Conservation (phyloP, 192 early-diverging fungal species). For the Backusella parvicylindrica region DNA sequence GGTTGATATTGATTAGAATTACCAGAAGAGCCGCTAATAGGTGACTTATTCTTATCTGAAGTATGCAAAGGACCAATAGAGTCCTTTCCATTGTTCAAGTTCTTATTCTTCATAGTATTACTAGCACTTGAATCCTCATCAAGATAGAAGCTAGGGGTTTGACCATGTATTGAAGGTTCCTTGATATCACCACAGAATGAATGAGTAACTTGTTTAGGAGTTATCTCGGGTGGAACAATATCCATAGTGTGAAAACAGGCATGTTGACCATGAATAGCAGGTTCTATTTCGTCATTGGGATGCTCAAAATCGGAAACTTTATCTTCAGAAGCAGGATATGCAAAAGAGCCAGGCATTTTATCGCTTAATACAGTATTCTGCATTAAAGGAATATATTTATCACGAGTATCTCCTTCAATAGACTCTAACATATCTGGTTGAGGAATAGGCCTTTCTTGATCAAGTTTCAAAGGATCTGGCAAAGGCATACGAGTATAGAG, state of each 20-base stretch:
- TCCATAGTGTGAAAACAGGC: background rate
- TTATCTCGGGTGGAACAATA: background rate
- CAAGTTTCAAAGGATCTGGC: background rate
- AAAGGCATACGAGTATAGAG: background rate
- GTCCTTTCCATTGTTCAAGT: background rate
- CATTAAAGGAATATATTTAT: background rate
- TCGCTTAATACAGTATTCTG: background rate
- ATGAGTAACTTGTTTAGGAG: background rate
- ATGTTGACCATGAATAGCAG: background rate
- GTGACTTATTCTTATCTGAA: background rate
- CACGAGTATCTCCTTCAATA: background rate
- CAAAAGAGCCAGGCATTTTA: background rate
- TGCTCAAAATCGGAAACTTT: background rate
- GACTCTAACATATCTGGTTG: background rate
- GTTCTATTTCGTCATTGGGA: background rate
- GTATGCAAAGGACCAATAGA: background rate
- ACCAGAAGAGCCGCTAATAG: background rate
- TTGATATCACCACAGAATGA: background rate
- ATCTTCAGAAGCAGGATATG: background rate
- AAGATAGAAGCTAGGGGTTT: slow-evolving; percentile 9
- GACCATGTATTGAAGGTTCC: slow-evolving; percentile 1
- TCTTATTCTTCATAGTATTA: background rate
- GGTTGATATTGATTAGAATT: background rate
- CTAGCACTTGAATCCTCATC: background rate
- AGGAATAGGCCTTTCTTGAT: background rate